Evolutionary conservation across 2,329 filamentous ascomycete species (phyloP).

Genomic region (Hypoxylon sp.): DNA sequence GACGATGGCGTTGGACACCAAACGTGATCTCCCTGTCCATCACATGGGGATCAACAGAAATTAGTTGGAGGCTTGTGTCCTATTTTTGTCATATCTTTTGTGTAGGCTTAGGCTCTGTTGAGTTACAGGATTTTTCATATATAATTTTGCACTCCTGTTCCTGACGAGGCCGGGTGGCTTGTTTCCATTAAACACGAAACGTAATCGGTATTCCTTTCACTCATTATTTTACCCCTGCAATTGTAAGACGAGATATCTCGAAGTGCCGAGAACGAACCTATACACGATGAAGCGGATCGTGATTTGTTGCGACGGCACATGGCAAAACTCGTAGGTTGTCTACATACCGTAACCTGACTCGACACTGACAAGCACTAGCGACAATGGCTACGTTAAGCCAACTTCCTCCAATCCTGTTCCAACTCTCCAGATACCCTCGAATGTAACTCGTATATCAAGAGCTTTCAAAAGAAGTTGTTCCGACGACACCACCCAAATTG

Average conservation of each 20-base stretch:
- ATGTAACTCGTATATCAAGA: constrained; percentile 67
- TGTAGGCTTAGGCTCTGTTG: neutral
- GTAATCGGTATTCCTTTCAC: constrained; percentile 10
- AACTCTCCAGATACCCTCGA: constrained; percentile 62
- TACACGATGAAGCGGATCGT: constrained; percentile 51
- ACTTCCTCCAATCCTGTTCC: constrained; percentile 49
- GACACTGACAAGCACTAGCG: constrained; percentile 42
- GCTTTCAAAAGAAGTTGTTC: constrained; percentile 61
- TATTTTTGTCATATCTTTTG: neutral
- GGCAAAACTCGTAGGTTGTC: constrained; percentile 56
- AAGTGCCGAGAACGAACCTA: too few relatives aligned
- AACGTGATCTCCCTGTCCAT: constrained; percentile 18
- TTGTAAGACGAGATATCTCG: neutral
- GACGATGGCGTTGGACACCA: constrained; percentile 4
- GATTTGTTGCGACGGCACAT: constrained; percentile 63
- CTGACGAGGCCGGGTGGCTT: neutral
- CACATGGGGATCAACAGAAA: constrained; percentile 15
- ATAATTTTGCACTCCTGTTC: neutral
- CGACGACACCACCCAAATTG: constrained; percentile 64
- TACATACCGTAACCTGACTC: neutral
- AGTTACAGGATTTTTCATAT: constrained; percentile 2
- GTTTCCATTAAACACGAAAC: neutral
- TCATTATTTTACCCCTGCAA: neutral
- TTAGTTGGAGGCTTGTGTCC: constrained; percentile 10
- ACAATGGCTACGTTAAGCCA: constrained; percentile 57